Base-by-base conservation (phyloP, 805 yeast genomes). In the Saturnispora sanitii region DNA sequence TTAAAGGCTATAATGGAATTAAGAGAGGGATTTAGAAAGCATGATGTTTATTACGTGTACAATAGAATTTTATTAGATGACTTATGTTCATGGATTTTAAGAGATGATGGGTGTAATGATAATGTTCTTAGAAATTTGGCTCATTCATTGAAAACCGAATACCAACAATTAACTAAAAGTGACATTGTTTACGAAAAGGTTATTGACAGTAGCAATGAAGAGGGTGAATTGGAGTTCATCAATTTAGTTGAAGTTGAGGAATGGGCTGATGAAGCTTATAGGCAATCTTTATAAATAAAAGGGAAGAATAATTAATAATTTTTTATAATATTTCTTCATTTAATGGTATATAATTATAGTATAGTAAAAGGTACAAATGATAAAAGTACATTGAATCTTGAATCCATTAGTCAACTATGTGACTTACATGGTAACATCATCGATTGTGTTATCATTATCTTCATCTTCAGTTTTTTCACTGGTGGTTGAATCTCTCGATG, bases 11-110 rank as follows among this genome's bases (percentile, higher is more conserved):
- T 90, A 19, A 60, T 87, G 23, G 74, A 71, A 6, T 58, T 77
- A 13, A 71, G 82, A 48, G 90, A 82, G 54, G 61, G 82, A 9
- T 88, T 88, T 58, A 68, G 95, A 44, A 81, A 64, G 54, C 94
- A 86, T 54, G 94, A 86, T 52, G 71, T 81, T 17, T 86, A 86
- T 56, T 84, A 86, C 54, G 86, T 85, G 5, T 88, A 88, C 56
- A 82, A 82, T 54, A 77, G 75, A 53, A 69, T 87, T 0, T 69
- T 84, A 66, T 49, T 86, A 4, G 86, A 82, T 51, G 96, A 88
- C 56, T 64, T 85, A 46, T 70, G 83, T 43, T 65, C 79, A 13
- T 88, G 94, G 94, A 56, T 82, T 15, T 65, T 82, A 18, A 62
- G 71, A 42, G 77, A 75, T 39, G 68, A 67, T 33, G 56, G 56